Base-by-base conservation (phyloP, 1,284 basidiomycete species). In the Trichosporon sp. region DNA sequence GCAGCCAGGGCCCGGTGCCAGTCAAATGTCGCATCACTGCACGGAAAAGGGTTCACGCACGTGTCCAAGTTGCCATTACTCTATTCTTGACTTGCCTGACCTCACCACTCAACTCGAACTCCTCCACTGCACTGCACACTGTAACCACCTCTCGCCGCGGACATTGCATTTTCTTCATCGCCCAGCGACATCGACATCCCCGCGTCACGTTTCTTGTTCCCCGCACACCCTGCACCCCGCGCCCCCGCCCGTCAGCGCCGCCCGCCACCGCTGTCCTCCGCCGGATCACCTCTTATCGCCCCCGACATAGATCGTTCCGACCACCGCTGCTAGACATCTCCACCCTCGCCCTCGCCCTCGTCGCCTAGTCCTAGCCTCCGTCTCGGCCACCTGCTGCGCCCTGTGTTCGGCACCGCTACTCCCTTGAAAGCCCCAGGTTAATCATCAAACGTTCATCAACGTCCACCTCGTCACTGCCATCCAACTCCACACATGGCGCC, bases 401-500 rank as follows among this genome's bases (percentile, higher is more conserved):
- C 56, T 60, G 29, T 25, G 15, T n/a, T n/a, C n/a, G n/a, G n/a
- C 56, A 32, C 29, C 27, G 8, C 27, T n/a, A n/a, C 29, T n/a
- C 27, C 32, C 25, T 32, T n/a, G 27, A 25, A 60, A 31, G 31
- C 53, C 15, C 18, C n/a, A 27, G 53, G 53, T 31, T 29, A n/a
- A 31, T 60, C 56, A 15, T 60, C 15, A 13, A 60, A 31, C 56
- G 27, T 31, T 60, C 15, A 29, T 60, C 56, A 29, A 60, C 29
- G 29, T 60, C 56, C 13, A 15, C 53, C 15, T 27, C 27, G n/a
- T n/a, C n/a, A n/a, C 32, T 31, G 56, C 27, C 29, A 31, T 60
- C 23, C 56, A 31, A 60, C 56, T 18, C 56, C 18, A 60, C 56
- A 60, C 27, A 60, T 60, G 56, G 56, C 56, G 56, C 56, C 56